These are phyloP conservation scores for Tricholoma saponaceum DNA, from an alignment of 768 basidiomycete species.

Conservation along the genomic window DNA sequence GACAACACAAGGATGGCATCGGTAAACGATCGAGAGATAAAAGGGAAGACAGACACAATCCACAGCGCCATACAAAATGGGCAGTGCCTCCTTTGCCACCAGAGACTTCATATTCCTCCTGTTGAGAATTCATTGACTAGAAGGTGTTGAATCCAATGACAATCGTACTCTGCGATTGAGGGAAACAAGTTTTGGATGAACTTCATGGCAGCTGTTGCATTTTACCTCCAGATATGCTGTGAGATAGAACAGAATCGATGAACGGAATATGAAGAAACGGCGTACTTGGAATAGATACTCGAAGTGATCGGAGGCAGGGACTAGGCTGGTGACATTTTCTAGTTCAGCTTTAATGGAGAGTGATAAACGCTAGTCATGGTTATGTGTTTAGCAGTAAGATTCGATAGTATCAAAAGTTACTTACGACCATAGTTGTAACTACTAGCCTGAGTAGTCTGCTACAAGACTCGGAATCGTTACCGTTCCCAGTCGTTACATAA, in stretches of 20 bases:
- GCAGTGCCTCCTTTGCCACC: conserved; percentile 66
- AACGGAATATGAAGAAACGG: background rate
- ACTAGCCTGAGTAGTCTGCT: too few species aligned
- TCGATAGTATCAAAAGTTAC: too few species aligned
- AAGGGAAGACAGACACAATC: conserved; percentile 40
- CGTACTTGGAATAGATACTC: conserved; percentile 80
- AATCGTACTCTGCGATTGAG: conserved; percentile 62
- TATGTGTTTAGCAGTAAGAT: conserved; percentile 9
- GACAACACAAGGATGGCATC: conserved; percentile 1
- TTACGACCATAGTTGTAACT: conserved; percentile 45
- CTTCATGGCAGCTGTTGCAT: conserved; percentile 77
- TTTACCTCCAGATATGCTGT: conserved; percentile 44
- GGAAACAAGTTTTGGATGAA: conserved; percentile 66
- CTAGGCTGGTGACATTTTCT: conserved; percentile 70
- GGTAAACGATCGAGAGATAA: background rate
- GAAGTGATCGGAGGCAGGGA: conserved; percentile 63
- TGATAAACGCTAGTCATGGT: conserved; percentile 44
- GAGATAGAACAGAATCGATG: background rate
- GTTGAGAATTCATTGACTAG: conserved; percentile 3
- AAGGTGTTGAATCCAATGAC: conserved; percentile 2
- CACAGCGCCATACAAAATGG: conserved; percentile 80
- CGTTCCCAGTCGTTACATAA: too few species aligned
- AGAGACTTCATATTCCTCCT: conserved; percentile 68
- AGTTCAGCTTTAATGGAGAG: conserved; percentile 77
- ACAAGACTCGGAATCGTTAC: too few species aligned